These are phyloP conservation scores for Termitomyces sp. DNA, from an alignment of 768 basidiomycete species.

Conservation along the genomic window DNA sequence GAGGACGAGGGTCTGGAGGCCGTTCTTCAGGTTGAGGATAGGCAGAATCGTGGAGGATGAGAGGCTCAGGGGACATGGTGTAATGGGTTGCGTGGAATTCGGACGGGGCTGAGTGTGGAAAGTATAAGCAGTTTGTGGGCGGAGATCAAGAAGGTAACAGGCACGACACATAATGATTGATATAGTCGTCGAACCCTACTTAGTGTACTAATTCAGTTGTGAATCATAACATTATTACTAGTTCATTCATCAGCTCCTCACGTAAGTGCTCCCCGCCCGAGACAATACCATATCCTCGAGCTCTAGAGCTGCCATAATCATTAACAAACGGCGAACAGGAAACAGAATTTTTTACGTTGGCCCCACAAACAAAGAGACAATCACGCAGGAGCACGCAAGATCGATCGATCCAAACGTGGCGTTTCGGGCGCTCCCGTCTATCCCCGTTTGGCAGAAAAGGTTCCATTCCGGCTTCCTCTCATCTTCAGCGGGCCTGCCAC, in stretches of 20 bases:
- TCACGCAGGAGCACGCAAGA: neutral
- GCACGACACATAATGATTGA: constrained; percentile 10
- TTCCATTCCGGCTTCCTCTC: constrained; percentile 11
- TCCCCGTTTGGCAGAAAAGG: constrained; percentile 13
- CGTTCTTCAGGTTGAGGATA: constrained; percentile 1
- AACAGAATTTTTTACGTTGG: neutral
- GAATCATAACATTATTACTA: neutral
- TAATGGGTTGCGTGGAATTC: constrained; percentile 18
- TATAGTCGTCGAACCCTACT: constrained; percentile 5
- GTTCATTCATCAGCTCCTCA: constrained; percentile 6
- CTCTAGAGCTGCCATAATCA: too few species aligned
- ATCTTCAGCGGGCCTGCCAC: neutral
- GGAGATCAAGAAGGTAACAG: constrained; percentile 18
- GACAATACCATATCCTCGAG: neutral
- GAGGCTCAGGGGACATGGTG: constrained; percentile 16
- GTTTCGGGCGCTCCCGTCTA: constrained; percentile 3
- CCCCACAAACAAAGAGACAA: constrained; percentile 1
- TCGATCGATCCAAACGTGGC: constrained; percentile 1
- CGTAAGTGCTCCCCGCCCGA: neutral
- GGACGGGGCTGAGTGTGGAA: constrained; percentile 20
- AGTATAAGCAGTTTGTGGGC: constrained; percentile 14
- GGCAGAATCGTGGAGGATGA: constrained; percentile 1
- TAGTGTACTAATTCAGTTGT: neutral
- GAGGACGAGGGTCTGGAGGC: constrained; percentile 24
- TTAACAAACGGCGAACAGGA: neutral